Evolutionary conservation across 495 filamentous ascomycete genomes (phyloP).

Genomic region (Trichoderma asperelloides): DNA sequence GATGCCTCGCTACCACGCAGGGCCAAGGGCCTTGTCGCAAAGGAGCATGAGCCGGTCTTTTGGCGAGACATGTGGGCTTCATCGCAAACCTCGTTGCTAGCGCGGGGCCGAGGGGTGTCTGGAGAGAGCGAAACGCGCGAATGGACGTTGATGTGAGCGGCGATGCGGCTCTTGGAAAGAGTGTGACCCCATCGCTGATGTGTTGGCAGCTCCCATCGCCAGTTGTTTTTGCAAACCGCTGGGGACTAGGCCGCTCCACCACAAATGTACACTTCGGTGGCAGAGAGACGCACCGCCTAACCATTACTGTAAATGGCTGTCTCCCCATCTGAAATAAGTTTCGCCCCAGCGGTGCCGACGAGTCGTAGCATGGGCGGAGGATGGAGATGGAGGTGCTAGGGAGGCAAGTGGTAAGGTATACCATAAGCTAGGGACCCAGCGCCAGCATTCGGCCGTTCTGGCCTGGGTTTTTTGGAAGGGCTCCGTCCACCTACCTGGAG

Average conservation of each 20-base stretch:
- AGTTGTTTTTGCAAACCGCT: slow-evolving; percentile 53
- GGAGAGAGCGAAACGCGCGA: slow-evolving; percentile 34
- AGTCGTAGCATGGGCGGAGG: not conserved
- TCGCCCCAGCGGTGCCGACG: slow-evolving; percentile 15
- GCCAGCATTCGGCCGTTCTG: not conserved
- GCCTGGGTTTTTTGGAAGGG: not conserved
- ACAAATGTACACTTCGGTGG: slow-evolving; percentile 31
- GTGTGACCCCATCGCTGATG: slow-evolving; percentile 66
- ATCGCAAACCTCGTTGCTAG: slow-evolving; percentile 45
- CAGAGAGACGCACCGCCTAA: slow-evolving; percentile 11
- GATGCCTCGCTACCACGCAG: slow-evolving; percentile 3
- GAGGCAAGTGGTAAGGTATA: not conserved
- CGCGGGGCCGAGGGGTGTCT: slow-evolving; percentile 39
- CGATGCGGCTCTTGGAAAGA: slow-evolving; percentile 51
- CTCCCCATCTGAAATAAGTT: slow-evolving; percentile 39
- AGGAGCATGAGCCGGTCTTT: slow-evolving; percentile 1
- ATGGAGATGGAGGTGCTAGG: not conserved
- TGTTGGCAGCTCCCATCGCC: slow-evolving; percentile 83
- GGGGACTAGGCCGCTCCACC: slow-evolving; percentile 54
- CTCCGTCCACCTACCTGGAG: not conserved
- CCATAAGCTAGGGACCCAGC: not conserved
- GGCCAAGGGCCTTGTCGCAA: not conserved
- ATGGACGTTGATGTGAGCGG: slow-evolving; percentile 44
- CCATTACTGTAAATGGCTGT: slow-evolving; percentile 24
- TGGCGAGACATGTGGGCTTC: slow-evolving; percentile 51